Percentiles rank a stretch among this genome's conserved stretches.
Conservation (phyloP, 768 basidiomycete species). For the Termitomyces sp. region DNA sequence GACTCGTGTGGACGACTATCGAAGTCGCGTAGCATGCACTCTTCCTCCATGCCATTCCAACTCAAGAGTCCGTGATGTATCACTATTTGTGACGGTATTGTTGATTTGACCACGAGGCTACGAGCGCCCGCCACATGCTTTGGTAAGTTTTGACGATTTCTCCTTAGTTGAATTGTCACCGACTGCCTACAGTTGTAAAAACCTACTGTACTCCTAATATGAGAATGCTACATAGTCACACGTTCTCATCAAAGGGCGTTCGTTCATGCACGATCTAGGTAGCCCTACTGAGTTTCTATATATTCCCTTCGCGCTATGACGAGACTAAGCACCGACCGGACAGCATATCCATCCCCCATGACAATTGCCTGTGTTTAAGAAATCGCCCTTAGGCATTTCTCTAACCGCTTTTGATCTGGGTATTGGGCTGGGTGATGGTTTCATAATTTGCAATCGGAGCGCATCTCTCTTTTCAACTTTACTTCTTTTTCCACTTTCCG, state of each 20-base stretch:
- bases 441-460: constrained; percentile 11
- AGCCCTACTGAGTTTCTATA: background rate
- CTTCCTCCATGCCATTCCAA: too few relatives aligned
- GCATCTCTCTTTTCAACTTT: background rate
- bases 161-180: background rate
- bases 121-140: background rate
- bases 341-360: background rate
- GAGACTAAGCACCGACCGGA: constrained; percentile 1
- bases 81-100: background rate
- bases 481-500: too few relatives aligned
- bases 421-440: constrained; percentile 9
- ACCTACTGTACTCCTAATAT: background rate
- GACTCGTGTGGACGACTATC: background rate
- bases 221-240: background rate
- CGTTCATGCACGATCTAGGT: background rate
- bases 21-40: background rate
- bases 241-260: background rate
- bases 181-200: background rate
- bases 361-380: constrained; percentile 4
- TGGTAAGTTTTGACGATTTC: background rate
- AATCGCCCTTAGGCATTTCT: background rate
- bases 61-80: background rate
- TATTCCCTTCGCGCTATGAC: constrained; percentile 1
- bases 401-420: constrained; percentile 5
- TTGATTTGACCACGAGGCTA: background rate